Percentiles rank a stretch among this genome's conserved stretches.
Conservation (phyloP, 306 rosid species). For the Prunus salicina region DNA sequence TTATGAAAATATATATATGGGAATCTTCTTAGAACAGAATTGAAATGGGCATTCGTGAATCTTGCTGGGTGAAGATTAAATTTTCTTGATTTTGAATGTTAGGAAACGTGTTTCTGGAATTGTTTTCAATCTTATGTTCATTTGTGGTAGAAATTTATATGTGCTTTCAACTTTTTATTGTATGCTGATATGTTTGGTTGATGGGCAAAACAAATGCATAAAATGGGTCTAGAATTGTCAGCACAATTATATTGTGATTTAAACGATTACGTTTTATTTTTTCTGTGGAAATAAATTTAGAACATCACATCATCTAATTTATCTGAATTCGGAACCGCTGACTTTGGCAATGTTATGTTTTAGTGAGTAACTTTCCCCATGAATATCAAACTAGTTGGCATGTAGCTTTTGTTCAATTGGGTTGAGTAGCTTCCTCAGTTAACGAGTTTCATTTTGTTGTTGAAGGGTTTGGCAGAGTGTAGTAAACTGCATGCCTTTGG, state of each 20-base stretch:
- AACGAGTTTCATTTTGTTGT: conserved; percentile 12
- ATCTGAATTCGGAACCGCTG: not conserved
- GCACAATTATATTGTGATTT: not conserved
- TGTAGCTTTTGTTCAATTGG: not conserved
- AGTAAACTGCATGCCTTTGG: conserved; percentile 24
- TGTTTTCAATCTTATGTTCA: not conserved
- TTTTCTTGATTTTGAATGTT: not conserved
- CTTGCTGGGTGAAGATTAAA: not conserved
- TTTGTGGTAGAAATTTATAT: not conserved
- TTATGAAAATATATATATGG: not conserved
- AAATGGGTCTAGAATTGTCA: not conserved
- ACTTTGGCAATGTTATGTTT: not conserved
- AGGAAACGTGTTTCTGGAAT: not conserved
- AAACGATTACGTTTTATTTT: not conserved
- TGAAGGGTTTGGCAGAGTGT: conserved; percentile 26
- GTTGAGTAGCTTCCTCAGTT: not conserved
- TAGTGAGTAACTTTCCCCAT: not conserved
- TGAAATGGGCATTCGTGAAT: not conserved
- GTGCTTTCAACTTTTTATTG: not conserved
- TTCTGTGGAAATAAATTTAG: not conserved
- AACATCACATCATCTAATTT: not conserved
- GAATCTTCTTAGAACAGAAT: not conserved
- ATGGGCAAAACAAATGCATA: not conserved
- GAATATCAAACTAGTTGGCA: not conserved
- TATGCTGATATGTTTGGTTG: not conserved